Percentiles rank a stretch among this genome's conserved stretches.
Conservation (phyloP, 1,139 yeast genomes). For the Geotrichum reessii region DNA sequence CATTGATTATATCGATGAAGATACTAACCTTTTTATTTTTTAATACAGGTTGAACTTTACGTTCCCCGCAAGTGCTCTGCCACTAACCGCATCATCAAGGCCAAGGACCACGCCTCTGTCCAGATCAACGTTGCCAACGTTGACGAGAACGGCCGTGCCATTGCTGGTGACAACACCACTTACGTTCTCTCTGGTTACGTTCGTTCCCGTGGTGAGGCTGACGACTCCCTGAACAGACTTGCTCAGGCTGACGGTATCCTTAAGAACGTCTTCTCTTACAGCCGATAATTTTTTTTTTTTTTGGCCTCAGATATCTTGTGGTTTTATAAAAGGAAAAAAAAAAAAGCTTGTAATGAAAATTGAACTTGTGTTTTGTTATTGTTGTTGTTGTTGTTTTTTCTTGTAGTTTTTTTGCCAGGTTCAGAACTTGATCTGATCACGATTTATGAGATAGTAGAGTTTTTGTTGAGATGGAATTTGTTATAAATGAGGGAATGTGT, state of each 20-base stretch:
- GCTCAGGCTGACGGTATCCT: slow-evolving; percentile 98
- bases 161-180: slow-evolving; percentile 86
- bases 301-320: background rate
- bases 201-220: slow-evolving; percentile 90
- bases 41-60: slow-evolving; percentile 90
- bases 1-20: slow-evolving; percentile 45
- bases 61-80: slow-evolving; percentile 99
- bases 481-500: too few species aligned
- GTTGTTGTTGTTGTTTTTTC: background rate
- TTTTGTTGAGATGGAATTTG: too few species aligned
- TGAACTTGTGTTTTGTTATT: background rate
- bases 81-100: slow-evolving; percentile 99
- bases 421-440: too few species aligned
- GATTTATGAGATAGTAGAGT: too few species aligned
- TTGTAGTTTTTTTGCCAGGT: too few species aligned
- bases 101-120: slow-evolving; percentile 99
- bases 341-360: background rate
- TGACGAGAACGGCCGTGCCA: slow-evolving; percentile 94
- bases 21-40: slow-evolving; percentile 51
- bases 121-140: slow-evolving; percentile 84
- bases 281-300: slow-evolving; percentile 60
- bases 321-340: background rate
- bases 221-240: slow-evolving; percentile 98
- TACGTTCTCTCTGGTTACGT: slow-evolving; percentile 97
- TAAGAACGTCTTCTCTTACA: slow-evolving; percentile 98